A percentile compares a stretch with the other conserved stretches of the same genome.
Evolutionary conservation across 2,329 filamentous ascomycete genomes (phyloP).

Genomic region (Diaporthe nobilis): DNA sequence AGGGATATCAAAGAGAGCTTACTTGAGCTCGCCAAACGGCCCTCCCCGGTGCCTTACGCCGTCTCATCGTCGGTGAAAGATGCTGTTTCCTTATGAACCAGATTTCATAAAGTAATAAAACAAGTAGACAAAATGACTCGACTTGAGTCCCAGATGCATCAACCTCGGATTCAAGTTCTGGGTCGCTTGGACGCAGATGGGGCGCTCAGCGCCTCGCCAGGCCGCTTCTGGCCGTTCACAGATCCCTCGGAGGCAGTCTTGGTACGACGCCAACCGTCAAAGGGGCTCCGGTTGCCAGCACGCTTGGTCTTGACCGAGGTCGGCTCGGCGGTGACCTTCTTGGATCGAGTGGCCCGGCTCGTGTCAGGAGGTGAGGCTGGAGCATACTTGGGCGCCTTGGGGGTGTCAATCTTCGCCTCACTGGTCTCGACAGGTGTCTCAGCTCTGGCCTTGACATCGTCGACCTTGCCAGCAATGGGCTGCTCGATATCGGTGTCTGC

Average conservation of each 20-base stretch:
- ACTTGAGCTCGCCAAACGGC: neutral
- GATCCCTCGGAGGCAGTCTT: conserved; percentile 64
- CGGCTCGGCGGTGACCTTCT: conserved; percentile 61
- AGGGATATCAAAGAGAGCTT: neutral
- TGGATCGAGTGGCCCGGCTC: conserved; percentile 69
- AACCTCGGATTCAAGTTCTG: conserved; percentile 43
- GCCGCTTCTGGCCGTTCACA: conserved; percentile 59
- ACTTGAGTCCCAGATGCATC: conserved; percentile 6
- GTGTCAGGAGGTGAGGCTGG: conserved; percentile 76
- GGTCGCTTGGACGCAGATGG: conserved; percentile 57
- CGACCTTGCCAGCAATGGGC: conserved; percentile 50
- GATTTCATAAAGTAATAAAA: conserved; percentile 17
- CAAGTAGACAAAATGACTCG: conserved; percentile 17
- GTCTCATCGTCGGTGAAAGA: conserved; percentile 6
- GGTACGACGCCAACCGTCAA: conserved; percentile 77
- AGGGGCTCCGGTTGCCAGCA: conserved; percentile 65
- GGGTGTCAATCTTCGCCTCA: conserved; percentile 60
- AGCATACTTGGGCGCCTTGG: conserved; percentile 68
- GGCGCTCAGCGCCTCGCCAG: conserved; percentile 54
- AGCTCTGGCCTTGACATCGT: conserved; percentile 46
- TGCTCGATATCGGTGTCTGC: conserved; percentile 72
- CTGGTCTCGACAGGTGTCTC: conserved; percentile 57
- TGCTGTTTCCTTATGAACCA: conserved; percentile 21
- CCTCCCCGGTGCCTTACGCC: neutral
- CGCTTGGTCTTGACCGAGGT: conserved; percentile 58